Evolutionary conservation across 23 red algal genomes (phyloP).

Genomic region (Rhodosorus marinus): DNA sequence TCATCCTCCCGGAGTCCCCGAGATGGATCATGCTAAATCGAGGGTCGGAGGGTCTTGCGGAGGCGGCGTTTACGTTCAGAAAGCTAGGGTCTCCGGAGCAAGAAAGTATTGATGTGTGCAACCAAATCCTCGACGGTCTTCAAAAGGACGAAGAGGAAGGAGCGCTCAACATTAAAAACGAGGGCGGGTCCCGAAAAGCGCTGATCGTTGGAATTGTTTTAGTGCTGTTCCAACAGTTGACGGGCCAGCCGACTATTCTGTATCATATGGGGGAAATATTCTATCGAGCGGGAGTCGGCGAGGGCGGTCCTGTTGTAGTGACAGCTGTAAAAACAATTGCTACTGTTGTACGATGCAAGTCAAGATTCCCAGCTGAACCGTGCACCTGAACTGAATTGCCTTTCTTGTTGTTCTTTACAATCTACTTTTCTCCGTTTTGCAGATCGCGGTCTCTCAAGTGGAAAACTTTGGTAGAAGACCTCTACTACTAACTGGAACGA

Average conservation of each 20-base stretch:
- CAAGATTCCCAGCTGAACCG: no score
- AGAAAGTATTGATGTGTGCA: neutral
- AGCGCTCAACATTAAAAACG: no score
- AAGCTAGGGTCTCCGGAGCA: constrained; percentile 1
- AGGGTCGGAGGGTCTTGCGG: neutral
- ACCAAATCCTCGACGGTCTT: no score
- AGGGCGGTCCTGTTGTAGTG: constrained; percentile 6
- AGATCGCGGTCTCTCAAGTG: neutral
- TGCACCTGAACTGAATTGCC: no score
- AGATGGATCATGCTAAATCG: constrained; percentile 2
- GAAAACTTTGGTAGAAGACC: constrained; percentile 11
- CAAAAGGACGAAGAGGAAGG: no score
- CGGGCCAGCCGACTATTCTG: constrained; percentile 14
- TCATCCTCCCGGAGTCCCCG: constrained; percentile 9
- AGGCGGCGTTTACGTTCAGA: no score
- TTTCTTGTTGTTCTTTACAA: no score
- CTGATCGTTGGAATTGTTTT: constrained; percentile 5
- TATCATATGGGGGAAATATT: constrained; percentile 14
- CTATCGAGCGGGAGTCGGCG: constrained; percentile 8
- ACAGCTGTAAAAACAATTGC: constrained; percentile 4
- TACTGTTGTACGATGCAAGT: no score
- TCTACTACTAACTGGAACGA: constrained; percentile 10
- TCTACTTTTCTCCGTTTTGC: no score
- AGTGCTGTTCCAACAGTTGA: constrained; percentile 17
- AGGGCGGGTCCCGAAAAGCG: neutral